Evolutionary conservation across 140 eudicot species (phyloP), one percentile per base, ranked within the genome.

Genomic region (Ambrosia hybrid): DNA sequence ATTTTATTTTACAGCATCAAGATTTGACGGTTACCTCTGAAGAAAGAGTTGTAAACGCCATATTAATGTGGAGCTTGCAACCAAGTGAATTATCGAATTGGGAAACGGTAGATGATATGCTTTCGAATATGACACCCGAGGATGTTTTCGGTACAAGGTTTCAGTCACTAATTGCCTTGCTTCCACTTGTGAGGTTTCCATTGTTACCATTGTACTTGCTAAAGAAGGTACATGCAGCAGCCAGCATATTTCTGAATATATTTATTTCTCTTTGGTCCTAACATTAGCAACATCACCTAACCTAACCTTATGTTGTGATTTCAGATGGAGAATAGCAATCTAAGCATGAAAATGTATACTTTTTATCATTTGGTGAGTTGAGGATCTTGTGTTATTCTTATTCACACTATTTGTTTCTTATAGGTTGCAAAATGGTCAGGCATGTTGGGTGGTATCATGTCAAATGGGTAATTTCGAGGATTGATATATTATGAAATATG

Each of bases 21-120:
- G 89, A 92, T 51, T 82, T 92, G 87, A 89, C 95, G 6, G 96
- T 92, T 68, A 89, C 96, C 14, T 89, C 95, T 51, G 99, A 94
- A 74, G 99, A 94, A 71, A 79, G 95, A 69, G 91, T 88, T 76
- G 85, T 94, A 63, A 90, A 83, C 82, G 99, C 92, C 64, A 83
- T 94, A 75, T 78, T 94, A 57, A 55, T 88, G 65, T 94, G 97
- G 97, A 74, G 95, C 59, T 73, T 83, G 73, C 87, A 91, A 83
- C 84, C 95, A 49, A 76, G 64, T 37, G 96, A 90, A 74, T 62
- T 81, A 78, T 68, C 72, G 51, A 82, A 79, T 41, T 90, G 99
- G 99, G 96, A 88, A 38, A 80, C 46, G 53, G 80, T 88, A 39
- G 92, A 94, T 64, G 81, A 81, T 46, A 79, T 81, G 84, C 77